Conservation (phyloP, 2,329 filamentous ascomycete genomes). For the Fusarium camptoceras region DNA sequence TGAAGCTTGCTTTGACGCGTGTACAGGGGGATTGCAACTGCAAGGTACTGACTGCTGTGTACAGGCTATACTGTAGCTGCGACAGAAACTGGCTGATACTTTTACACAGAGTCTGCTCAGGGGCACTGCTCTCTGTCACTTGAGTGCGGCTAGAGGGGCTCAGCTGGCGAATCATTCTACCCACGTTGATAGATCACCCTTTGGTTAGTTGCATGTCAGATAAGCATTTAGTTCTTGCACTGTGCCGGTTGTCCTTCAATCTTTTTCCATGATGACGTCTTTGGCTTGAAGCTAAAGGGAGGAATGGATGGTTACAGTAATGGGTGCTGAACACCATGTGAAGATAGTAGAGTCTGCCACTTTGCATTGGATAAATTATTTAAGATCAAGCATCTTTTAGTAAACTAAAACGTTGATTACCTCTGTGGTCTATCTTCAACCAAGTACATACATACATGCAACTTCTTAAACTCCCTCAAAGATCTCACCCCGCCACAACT, state of each 20-base stretch:
- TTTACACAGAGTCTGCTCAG: slow-evolving; percentile 34
- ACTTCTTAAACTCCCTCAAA: neutral
- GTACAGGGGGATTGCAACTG: slow-evolving; percentile 36
- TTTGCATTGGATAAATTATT: neutral
- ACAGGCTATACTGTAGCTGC: slow-evolving; percentile 22
- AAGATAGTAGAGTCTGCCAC: neutral
- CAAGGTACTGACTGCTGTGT: slow-evolving; percentile 29
- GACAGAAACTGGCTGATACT: slow-evolving; percentile 28
- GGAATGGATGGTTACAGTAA: slow-evolving; percentile 22
- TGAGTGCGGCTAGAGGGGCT: slow-evolving; percentile 2
- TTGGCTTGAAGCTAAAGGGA: slow-evolving; percentile 17
- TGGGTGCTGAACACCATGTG: slow-evolving; percentile 8
- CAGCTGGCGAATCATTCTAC: slow-evolving; percentile 50
- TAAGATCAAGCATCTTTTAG: neutral
- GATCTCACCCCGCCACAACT: neutral
- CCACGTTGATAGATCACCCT: slow-evolving; percentile 50
- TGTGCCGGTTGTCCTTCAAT: slow-evolving; percentile 28
- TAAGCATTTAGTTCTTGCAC: slow-evolving; percentile 37
- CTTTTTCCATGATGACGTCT: slow-evolving; percentile 2
- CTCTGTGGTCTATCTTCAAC: neutral
- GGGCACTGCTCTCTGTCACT: slow-evolving; percentile 24
- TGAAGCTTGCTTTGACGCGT: slow-evolving; percentile 39
- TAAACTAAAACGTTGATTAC: neutral
- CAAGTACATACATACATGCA: neutral
- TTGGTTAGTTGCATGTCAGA: slow-evolving; percentile 16